A percentile compares a stretch with the other conserved stretches of the same genome.
phyloP scores from a whole-genome alignment of 441 rosid species.

The Erodium chrysanthum region DNA sequence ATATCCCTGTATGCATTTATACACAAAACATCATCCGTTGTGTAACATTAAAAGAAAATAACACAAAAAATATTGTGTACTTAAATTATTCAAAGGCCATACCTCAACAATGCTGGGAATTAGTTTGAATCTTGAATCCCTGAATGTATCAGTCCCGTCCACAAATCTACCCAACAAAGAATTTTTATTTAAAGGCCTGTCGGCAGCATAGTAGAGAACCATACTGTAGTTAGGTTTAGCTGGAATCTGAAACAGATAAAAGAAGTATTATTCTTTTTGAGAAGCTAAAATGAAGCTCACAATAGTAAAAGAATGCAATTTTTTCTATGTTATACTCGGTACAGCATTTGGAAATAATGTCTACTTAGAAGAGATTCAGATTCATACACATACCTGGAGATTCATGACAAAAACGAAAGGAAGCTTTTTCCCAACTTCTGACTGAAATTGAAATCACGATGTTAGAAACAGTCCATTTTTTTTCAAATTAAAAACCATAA shows the following conservation, averaged over 20 bases:
- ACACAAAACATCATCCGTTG: conserved; percentile 4
- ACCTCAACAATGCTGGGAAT: conserved; percentile 82
- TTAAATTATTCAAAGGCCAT: conserved; percentile 5
- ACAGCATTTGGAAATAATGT: background rate
- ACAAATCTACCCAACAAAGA: conserved; percentile 67
- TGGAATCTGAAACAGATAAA: conserved; percentile 46
- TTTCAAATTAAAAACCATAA: background rate
- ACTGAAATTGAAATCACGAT: conserved; percentile 39
- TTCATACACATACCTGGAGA: conserved; percentile 56
- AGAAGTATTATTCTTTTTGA: background rate
- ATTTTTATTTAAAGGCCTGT: conserved; percentile 55
- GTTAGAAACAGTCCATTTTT: background rate
- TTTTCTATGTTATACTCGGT: background rate
- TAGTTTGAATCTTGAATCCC: conserved; percentile 77
- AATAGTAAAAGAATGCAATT: background rate
- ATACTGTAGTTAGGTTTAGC: conserved; percentile 79
- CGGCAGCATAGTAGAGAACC: conserved; percentile 72
- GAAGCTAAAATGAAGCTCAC: conserved; percentile 10
- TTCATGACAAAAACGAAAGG: conserved; percentile 79
- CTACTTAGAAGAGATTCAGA: background rate
- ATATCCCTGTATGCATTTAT: conserved; percentile 47
- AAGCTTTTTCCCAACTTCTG: conserved; percentile 77
- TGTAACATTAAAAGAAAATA: conserved; percentile 10
- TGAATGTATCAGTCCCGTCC: conserved; percentile 63
- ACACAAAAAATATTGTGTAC: background rate